Conservation (phyloP, 176 grass and related monocot genomes). For the Lolium multiflorum region DNA sequence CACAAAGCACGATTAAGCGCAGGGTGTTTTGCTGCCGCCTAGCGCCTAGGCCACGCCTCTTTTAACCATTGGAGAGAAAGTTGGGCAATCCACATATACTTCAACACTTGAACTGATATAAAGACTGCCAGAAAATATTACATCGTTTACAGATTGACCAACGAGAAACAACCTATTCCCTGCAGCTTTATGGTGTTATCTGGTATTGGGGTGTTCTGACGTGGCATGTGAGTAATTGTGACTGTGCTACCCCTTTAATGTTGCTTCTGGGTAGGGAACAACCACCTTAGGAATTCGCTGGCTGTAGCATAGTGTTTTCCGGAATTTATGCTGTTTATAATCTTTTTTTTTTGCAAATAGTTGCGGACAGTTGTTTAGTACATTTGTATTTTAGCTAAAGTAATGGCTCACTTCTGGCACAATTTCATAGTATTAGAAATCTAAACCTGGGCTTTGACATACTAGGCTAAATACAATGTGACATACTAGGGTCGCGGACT, state of each 20-base stretch:
- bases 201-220: background rate
- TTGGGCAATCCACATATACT: too few species aligned
- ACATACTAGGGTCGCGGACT: background rate
- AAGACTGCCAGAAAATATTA: background rate
- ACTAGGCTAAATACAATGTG: background rate
- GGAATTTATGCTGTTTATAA: constrained; percentile 15
- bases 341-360: constrained; percentile 22
- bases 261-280: constrained; percentile 19
- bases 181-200: background rate
- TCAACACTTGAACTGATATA: background rate
- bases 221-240: background rate
- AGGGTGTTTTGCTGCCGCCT: background rate
- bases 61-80: too few species aligned
- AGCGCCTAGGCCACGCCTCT: background rate
- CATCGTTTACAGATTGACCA: background rate
- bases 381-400: background rate
- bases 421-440: background rate
- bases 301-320: background rate
- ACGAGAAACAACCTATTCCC: background rate
- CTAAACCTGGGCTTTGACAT: background rate
- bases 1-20: background rate
- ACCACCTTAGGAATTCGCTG: background rate
- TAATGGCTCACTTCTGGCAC: background rate
- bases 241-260: background rate
- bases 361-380: background rate